These are phyloP conservation scores for Hyaloperonospora arabidopsidis DNA, from an alignment of 352 stramenopile genomes.

Conservation along the genomic window DNA sequence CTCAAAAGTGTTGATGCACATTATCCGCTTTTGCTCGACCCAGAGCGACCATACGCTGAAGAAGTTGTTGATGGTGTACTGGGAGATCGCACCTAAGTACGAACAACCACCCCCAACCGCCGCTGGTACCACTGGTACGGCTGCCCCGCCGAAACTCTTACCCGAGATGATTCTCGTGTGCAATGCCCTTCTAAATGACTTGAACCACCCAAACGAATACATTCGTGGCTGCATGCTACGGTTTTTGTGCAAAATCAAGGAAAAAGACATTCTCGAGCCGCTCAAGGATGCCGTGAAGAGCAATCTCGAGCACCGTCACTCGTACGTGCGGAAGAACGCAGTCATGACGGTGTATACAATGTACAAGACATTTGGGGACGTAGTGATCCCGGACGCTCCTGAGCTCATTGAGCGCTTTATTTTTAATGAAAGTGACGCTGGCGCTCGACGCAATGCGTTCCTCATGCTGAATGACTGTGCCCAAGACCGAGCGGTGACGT, in stretches of 20 bases:
- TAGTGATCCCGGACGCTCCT: constrained; percentile 95
- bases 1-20: constrained; percentile 98
- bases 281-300: constrained; percentile 90
- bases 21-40: constrained; percentile 99
- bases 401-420: constrained; percentile 97
- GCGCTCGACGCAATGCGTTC: constrained; percentile 95
- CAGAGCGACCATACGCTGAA: constrained; percentile 99
- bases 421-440: constrained; percentile 90
- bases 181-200: constrained; percentile 98
- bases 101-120: constrained; percentile 51
- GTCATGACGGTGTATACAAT: constrained; percentile 97
- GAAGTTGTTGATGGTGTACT: constrained; percentile 99
- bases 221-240: constrained; percentile 98
- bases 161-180: constrained; percentile 99
- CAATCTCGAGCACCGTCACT: constrained; percentile 97
- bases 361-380: constrained; percentile 92
- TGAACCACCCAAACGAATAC: constrained; percentile 99
- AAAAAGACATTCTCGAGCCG: constrained; percentile 91
- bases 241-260: constrained; percentile 99
- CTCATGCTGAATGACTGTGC: constrained; percentile 99
- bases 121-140: constrained; percentile 17
- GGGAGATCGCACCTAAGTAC: constrained; percentile 98
- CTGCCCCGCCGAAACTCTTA: constrained; percentile 88
- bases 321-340: constrained; percentile 99
- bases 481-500: constrained; percentile 96